Evolutionary conservation across 1,284 basidiomycete genomes (phyloP).

Genomic region (Trametes pubescens): DNA sequence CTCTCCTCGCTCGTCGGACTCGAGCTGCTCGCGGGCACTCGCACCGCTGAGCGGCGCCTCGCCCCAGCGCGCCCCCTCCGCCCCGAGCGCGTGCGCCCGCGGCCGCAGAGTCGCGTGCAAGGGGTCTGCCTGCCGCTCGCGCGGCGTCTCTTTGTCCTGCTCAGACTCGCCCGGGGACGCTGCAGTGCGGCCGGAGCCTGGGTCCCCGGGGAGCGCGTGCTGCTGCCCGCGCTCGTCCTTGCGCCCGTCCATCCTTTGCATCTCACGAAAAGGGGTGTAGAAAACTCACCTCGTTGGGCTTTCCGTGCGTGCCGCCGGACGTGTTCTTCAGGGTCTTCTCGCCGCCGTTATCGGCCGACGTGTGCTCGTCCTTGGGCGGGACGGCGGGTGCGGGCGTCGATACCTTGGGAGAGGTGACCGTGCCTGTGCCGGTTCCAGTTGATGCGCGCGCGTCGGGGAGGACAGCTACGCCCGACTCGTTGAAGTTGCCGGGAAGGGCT

Average conservation of each 20-base stretch:
- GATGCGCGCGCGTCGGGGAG: constrained; percentile 40
- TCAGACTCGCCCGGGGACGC: not conserved
- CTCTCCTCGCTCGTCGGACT: constrained; percentile 22
- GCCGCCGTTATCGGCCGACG: not conserved
- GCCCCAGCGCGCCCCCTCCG: constrained; percentile 34
- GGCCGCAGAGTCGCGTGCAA: constrained; percentile 33
- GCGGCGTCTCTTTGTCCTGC: not conserved
- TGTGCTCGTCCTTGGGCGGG: constrained; percentile 8
- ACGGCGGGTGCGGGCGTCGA: not conserved
- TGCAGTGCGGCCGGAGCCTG: constrained; percentile 17
- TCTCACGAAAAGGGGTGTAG: not conserved
- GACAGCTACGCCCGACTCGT: constrained; percentile 41
- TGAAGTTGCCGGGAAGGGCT: constrained; percentile 39
- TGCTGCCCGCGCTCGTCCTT: not conserved
- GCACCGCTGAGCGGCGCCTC: constrained; percentile 28
- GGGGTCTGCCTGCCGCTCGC: constrained; percentile 33
- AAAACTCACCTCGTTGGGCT: constrained; percentile 36
- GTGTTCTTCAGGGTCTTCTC: not conserved
- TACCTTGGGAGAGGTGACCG: constrained; percentile 2
- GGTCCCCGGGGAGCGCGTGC: constrained; percentile 16
- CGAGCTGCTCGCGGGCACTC: constrained; percentile 28
- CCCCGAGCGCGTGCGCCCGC: constrained; percentile 38
- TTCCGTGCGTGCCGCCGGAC: constrained; percentile 18
- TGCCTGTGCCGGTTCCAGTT: constrained; percentile 11
- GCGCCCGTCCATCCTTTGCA: constrained; percentile 12